These are phyloP conservation scores for Citeromyces hawaiiensis DNA, from an alignment of 1,139 yeast species.

Conservation along the genomic window DNA sequence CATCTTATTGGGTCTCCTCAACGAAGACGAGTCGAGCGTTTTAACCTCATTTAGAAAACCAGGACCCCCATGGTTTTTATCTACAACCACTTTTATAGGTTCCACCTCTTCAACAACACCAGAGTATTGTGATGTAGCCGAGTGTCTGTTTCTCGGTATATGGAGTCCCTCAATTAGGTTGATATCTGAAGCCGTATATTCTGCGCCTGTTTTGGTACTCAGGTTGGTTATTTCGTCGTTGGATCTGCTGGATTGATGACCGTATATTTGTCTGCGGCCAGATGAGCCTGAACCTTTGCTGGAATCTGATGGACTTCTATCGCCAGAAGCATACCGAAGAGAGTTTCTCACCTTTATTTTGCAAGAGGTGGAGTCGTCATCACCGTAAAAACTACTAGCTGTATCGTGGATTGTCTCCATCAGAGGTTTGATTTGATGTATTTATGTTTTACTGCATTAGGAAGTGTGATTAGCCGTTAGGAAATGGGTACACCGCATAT, in stretches of 20 bases:
- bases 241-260: not conserved
- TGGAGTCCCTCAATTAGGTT: not conserved
- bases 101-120: slow-evolving; percentile 30
- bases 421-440: not conserved
- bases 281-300: not conserved
- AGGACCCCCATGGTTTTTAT: slow-evolving; percentile 3
- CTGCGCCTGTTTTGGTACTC: not conserved
- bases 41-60: not conserved
- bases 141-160: slow-evolving; percentile 16
- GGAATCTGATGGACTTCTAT: not conserved
- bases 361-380: not conserved
- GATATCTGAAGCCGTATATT: not conserved
- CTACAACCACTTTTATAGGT: slow-evolving; percentile 25
- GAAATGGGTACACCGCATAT: too few relatives aligned
- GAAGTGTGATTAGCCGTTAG: not conserved
- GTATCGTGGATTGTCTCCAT: not conserved
- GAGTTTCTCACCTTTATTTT: not conserved
- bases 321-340: not conserved
- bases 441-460: not conserved
- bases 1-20: not conserved
- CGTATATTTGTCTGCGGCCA: not conserved
- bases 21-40: not conserved
- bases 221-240: not conserved
- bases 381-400: slow-evolving; percentile 1
- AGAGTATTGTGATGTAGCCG: slow-evolving; percentile 28